Evolutionary conservation across 2,329 filamentous ascomycete genomes (phyloP).

Genomic region (Penicillium expansum): DNA sequence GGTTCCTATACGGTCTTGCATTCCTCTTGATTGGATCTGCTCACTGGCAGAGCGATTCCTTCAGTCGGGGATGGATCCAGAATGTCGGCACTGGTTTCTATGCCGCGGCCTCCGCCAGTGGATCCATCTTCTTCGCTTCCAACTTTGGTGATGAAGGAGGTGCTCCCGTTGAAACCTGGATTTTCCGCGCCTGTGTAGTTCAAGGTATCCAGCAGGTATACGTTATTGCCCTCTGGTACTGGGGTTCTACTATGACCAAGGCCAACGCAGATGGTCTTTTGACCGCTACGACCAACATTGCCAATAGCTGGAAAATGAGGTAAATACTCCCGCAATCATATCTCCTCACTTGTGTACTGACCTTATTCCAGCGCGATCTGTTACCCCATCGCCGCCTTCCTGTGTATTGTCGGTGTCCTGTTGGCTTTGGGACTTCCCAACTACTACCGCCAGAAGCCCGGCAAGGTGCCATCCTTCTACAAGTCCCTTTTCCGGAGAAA

Average conservation of each 20-base stretch:
- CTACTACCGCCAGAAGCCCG: slow-evolving; percentile 64
- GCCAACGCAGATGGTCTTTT: slow-evolving; percentile 44
- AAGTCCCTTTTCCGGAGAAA: slow-evolving; percentile 59
- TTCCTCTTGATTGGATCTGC: slow-evolving; percentile 62
- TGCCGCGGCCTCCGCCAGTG: slow-evolving; percentile 60
- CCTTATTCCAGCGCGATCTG: slow-evolving; percentile 46
- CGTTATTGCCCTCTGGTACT: slow-evolving; percentile 64
- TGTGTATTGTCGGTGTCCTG: slow-evolving; percentile 56
- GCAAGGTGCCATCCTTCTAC: slow-evolving; percentile 65
- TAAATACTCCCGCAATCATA: background rate
- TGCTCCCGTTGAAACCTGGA: slow-evolving; percentile 62
- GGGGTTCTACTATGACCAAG: slow-evolving; percentile 57
- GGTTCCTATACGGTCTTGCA: slow-evolving; percentile 60
- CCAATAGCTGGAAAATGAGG: slow-evolving; percentile 47
- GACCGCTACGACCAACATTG: slow-evolving; percentile 33
- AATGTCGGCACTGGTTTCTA: slow-evolving; percentile 62
- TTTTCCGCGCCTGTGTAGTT: slow-evolving; percentile 63
- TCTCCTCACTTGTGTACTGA: background rate
- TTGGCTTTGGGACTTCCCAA: slow-evolving; percentile 61
- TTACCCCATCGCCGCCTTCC: slow-evolving; percentile 55
- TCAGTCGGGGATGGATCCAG: slow-evolving; percentile 54
- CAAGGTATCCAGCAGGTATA: slow-evolving; percentile 67
- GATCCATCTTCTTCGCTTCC: slow-evolving; percentile 63
- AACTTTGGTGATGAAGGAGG: slow-evolving; percentile 66
- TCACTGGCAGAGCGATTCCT: slow-evolving; percentile 47